Base-by-base conservation (phyloP, 331 rosid genomes). In the Spiraea crenata region DNA sequence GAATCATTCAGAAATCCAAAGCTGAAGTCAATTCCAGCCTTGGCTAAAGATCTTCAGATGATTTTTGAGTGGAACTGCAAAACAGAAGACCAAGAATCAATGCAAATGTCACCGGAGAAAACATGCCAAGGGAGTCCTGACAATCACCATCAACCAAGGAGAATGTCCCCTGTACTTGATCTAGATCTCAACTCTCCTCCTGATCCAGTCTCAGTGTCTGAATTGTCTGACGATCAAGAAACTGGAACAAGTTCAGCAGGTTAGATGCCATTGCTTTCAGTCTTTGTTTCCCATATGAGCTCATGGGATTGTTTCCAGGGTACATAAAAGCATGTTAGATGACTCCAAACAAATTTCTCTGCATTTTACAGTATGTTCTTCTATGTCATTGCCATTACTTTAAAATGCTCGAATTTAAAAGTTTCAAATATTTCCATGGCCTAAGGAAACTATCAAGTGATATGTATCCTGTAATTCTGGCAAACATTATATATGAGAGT, bases 141-240 rank as follows among this genome's bases (percentile, higher is more conserved):
- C 2, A 72, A 62, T 72, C 2, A 9, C 64, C 77, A 67, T 70
- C 86, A 76, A 70, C 59, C 78, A 38, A 74, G 76, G 54, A 82
- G 70, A 70, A 77, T 61, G 52, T 70, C 45, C 31, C 85, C 75
- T 4, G 72, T 58, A 52, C 77, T 86, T 76, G 56, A 76, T 55
- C 96, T 79, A 82, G 98, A 92, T 80, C 95, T 89, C 63, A 92
- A 92, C 81, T 77, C 81, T 57, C 89, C 82, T 80, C 98, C 98
- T 73, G 60, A 66, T 65, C 75, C 87, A 4, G 77, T 70, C 66
- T 63, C 71, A 39, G 73, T 57, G 71, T 57, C 92, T 64, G 86
- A 75, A 65, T 75, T 62, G n/a, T 71, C 50, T 0, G 86, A 80
- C 66, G 78, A 83, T 60, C 76, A 77, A 64, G 73, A 50, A 66